These are phyloP conservation scores for Seiridium cupressi DNA, from an alignment of 2,329 filamentous ascomycete species.

Conservation along the genomic window DNA sequence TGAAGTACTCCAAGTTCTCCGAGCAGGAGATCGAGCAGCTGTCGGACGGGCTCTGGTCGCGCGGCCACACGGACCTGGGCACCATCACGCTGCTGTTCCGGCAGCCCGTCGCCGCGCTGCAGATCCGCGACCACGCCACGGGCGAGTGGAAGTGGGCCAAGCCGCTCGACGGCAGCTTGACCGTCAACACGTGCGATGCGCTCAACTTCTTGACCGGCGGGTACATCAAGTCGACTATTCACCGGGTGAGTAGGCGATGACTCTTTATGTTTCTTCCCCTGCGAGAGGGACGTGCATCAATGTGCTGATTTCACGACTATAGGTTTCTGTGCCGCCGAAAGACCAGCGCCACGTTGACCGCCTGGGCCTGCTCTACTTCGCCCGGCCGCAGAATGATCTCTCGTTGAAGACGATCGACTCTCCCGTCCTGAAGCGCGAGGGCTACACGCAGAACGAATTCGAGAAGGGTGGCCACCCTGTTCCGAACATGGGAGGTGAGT, in stretches of 20 bases:
- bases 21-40: conserved; percentile 39
- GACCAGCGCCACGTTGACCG: conserved; percentile 44
- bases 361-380: conserved; percentile 50
- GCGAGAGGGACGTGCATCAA: not conserved
- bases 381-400: conserved; percentile 39
- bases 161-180: conserved; percentile 44
- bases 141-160: conserved; percentile 44
- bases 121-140: conserved; percentile 41
- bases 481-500: conserved; percentile 31
- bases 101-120: conserved; percentile 52
- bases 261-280: too few relatives aligned
- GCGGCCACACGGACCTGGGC: conserved; percentile 53
- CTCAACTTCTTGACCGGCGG: conserved; percentile 45
- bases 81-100: conserved; percentile 54
- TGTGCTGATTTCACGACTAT: conserved; percentile 44
- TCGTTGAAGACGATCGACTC: conserved; percentile 35
- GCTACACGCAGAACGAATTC: conserved; percentile 35
- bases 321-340: conserved; percentile 35
- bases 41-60: conserved; percentile 36
- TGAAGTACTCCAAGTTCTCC: conserved; percentile 46
- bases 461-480: conserved; percentile 27
- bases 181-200: conserved; percentile 46
- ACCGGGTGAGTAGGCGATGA: conserved; percentile 20
- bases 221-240: conserved; percentile 34
- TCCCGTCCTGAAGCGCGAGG: conserved; percentile 31